Base-by-base conservation (phyloP, 2,329 filamentous ascomycete genomes). In the Alternaria sp. region DNA sequence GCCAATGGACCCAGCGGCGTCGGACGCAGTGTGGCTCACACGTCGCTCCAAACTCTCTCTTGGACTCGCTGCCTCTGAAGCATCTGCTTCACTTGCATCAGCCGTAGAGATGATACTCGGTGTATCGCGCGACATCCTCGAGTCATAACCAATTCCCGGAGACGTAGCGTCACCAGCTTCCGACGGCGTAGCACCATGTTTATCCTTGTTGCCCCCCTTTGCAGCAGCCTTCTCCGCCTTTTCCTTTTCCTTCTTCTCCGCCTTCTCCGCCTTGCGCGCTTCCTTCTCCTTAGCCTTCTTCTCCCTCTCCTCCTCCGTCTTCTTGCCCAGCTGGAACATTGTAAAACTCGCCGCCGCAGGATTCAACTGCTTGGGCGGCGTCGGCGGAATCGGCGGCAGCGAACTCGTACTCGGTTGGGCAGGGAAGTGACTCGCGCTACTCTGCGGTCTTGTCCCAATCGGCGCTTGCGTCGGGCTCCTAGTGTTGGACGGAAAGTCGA, bases 301-400 rank as follows among this genome's bases (percentile, higher is more conserved):
- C 11, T 68, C 71, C 34, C 71, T 75, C 42, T 75, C 75, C 43
- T 76, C 75, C 11, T 75, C 72, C 16, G 69, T 74, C 61, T 76
- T 74, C 48, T 73, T 73, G 3, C 71, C 68, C 1, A 72, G 46
- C 16, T 58, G 54, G 28, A 70, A 68, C 57, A 70, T 67, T 64
- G 91, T 94, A 75, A 98, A 98, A 1, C 91, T 92, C 8, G 94
- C 94, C 0, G 94, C 95, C 7, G 92, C 87, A 7, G 95, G 95
- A 71, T 99, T 98, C 28, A 98, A 84, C 68, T 86, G 69, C 11
- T 74, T 78, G 0, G 76, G 76, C 85, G 47, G 88, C 70, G 79
- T 89, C 82, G 41, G 83, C 73, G 53, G 80, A 67, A 71, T 53
- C 4, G 54, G 61, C 22, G 79, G 62, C 38, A 67, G 41, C 5